phyloP scores from a whole-genome alignment of 495 filamentous ascomycete species.

The Daldinia grandis region DNA sequence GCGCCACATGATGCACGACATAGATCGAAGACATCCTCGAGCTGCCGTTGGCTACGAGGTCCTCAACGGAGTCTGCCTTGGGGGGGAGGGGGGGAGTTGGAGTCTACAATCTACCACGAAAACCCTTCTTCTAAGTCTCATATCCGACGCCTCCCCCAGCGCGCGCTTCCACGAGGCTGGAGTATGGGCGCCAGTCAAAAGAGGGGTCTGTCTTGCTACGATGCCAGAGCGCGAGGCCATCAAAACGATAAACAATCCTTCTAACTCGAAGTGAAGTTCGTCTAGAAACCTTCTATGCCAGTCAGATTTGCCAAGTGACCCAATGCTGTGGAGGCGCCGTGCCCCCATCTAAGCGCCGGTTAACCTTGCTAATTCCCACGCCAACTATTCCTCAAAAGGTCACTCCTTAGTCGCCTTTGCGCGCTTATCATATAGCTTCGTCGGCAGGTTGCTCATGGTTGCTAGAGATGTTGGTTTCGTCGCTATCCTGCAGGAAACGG shows the following conservation, averaged over 20 bases:
- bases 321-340: slow-evolving; percentile 33
- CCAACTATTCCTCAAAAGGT: slow-evolving; percentile 21
- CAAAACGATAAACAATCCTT: slow-evolving; percentile 12
- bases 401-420: slow-evolving; percentile 19
- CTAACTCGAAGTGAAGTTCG: slow-evolving; percentile 18
- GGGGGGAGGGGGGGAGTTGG: slow-evolving; percentile 8
- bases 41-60: slow-evolving; percentile 31
- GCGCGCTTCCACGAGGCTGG: slow-evolving; percentile 35
- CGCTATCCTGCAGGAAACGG: slow-evolving; percentile 14
- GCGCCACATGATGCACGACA: slow-evolving; percentile 41
- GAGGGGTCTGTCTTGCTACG: slow-evolving; percentile 6
- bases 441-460: slow-evolving; percentile 9
- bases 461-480: slow-evolving; percentile 1
- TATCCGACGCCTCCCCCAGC: slow-evolving; percentile 24
- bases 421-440: slow-evolving; percentile 33
- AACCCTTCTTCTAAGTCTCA: slow-evolving; percentile 5
- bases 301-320: slow-evolving; percentile 34
- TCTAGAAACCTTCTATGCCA: slow-evolving; percentile 42
- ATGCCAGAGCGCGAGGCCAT: slow-evolving; percentile 8
- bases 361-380: slow-evolving; percentile 22
- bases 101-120: slow-evolving; percentile 25
- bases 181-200: slow-evolving; percentile 21
- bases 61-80: slow-evolving; percentile 28
- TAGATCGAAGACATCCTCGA: slow-evolving; percentile 28
- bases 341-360: slow-evolving; percentile 33